These are phyloP conservation scores for Pleurotus sapidus DNA, from an alignment of 768 basidiomycete species.

Conservation along the genomic window DNA sequence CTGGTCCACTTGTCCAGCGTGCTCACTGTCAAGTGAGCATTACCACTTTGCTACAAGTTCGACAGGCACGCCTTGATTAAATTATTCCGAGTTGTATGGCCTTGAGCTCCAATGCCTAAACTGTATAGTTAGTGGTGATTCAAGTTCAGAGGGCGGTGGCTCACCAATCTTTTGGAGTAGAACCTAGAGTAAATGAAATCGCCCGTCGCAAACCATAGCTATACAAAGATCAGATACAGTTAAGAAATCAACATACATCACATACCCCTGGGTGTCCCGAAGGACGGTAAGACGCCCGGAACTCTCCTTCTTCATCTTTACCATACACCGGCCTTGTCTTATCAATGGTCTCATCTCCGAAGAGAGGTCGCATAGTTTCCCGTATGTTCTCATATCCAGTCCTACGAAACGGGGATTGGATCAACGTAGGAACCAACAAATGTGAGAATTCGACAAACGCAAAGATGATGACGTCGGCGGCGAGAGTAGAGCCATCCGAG, in stretches of 20 bases:
- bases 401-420: constrained; percentile 4
- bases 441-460: constrained; percentile 25
- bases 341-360: constrained; percentile 32
- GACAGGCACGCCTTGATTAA: too few species aligned
- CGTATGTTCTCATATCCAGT: constrained; percentile 27
- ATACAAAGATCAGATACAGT: background rate
- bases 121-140: background rate
- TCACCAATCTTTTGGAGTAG: constrained; percentile 34
- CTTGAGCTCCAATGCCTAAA: constrained; percentile 32
- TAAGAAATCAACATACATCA: background rate
- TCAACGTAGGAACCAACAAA: background rate
- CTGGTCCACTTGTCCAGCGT: too few species aligned
- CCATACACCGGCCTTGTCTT: constrained; percentile 31
- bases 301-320: constrained; percentile 39
- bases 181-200: constrained; percentile 30
- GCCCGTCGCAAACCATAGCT: constrained; percentile 41
- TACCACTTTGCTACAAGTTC: too few species aligned
- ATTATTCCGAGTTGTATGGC: constrained; percentile 25
- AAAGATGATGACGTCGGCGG: constrained; percentile 44
- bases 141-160: constrained; percentile 1
- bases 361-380: constrained; percentile 24
- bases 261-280: constrained; percentile 40
- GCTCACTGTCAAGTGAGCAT: too few species aligned
- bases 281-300: constrained; percentile 32
- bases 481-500: constrained; percentile 32